Conservation (phyloP, 2,329 filamentous ascomycete genomes). For the Myotisia sp. region DNA sequence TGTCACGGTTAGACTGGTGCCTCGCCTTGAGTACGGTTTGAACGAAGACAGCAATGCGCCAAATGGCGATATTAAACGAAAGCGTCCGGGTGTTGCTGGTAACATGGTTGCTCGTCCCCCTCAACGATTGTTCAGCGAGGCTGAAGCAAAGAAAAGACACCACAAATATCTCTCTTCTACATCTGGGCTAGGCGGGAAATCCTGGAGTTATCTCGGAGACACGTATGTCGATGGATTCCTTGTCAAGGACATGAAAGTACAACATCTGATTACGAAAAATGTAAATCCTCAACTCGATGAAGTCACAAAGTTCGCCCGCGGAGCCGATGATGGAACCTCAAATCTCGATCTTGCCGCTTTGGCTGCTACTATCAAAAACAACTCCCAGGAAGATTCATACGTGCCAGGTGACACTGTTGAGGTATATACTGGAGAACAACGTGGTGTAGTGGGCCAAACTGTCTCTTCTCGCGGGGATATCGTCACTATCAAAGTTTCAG, state of each 20-base stretch:
- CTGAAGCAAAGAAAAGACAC: constrained; percentile 80
- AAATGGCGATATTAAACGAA: constrained; percentile 56
- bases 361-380: constrained; percentile 76
- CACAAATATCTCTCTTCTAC: constrained; percentile 45
- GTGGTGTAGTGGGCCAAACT: constrained; percentile 73
- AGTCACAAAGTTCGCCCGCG: constrained; percentile 82
- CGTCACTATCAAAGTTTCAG: constrained; percentile 70
- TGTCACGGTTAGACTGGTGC: constrained; percentile 73
- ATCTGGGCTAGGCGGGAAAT: constrained; percentile 46
- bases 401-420: constrained; percentile 91
- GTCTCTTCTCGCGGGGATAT: constrained; percentile 82
- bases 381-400: constrained; percentile 67
- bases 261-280: constrained; percentile 68
- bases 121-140: constrained; percentile 81
- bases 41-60: constrained; percentile 58
- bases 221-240: constrained; percentile 88
- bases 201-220: constrained; percentile 74
- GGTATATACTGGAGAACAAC: constrained; percentile 89
- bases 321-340: constrained; percentile 80
- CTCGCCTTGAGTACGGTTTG: constrained; percentile 78
- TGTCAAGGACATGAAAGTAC: constrained; percentile 85
- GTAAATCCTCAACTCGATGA: constrained; percentile 91
- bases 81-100: constrained; percentile 44
- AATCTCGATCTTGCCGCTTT: constrained; percentile 85
- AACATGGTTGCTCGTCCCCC: constrained; percentile 58